phyloP scores from a whole-genome alignment of 768 basidiomycete genomes.

The Favolaschia claudopus region DNA sequence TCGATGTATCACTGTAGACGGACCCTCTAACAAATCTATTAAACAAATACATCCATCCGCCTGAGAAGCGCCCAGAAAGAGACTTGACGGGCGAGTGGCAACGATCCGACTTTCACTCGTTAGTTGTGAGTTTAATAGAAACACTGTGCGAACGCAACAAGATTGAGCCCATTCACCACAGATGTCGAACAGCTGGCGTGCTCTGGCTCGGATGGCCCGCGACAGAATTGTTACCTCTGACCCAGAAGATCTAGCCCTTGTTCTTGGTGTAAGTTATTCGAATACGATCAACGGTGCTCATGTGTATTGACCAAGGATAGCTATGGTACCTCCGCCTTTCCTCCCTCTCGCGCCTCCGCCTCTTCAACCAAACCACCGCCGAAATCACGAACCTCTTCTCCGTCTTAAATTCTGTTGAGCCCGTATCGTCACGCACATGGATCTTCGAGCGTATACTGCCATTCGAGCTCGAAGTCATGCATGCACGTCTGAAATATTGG shows the following conservation, averaged over 20 bases:
- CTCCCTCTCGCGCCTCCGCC: conserved; percentile 78
- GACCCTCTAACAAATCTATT: conserved; percentile 84
- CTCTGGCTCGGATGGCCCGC: conserved; percentile 83
- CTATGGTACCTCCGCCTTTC: conserved; percentile 87
- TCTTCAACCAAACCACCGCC: conserved; percentile 87
- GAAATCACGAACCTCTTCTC: conserved; percentile 84
- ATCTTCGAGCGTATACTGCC: conserved; percentile 68
- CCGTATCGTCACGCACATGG: conserved; percentile 58
- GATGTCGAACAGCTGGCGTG: conserved; percentile 92
- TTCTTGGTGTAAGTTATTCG: conserved; percentile 66
- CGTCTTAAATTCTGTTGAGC: conserved; percentile 67
- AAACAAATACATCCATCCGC: conserved; percentile 83
- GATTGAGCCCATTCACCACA: conserved; percentile 38
- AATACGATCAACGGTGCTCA: neutral
- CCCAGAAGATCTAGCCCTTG: conserved; percentile 68
- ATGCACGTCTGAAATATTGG: conserved; percentile 82
- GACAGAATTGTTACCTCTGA: conserved; percentile 76
- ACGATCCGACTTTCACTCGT: conserved; percentile 73
- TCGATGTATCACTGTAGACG: conserved; percentile 68
- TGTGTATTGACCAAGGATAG: conserved; percentile 43
- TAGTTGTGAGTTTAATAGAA: conserved; percentile 71
- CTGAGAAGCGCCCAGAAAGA: conserved; percentile 76
- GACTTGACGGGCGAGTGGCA: conserved; percentile 81
- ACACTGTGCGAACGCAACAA: neutral
- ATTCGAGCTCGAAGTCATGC: conserved; percentile 73